These are phyloP conservation scores for Atalantia buxifolia DNA, from an alignment of 345 rosid genomes.

Conservation along the genomic window DNA sequence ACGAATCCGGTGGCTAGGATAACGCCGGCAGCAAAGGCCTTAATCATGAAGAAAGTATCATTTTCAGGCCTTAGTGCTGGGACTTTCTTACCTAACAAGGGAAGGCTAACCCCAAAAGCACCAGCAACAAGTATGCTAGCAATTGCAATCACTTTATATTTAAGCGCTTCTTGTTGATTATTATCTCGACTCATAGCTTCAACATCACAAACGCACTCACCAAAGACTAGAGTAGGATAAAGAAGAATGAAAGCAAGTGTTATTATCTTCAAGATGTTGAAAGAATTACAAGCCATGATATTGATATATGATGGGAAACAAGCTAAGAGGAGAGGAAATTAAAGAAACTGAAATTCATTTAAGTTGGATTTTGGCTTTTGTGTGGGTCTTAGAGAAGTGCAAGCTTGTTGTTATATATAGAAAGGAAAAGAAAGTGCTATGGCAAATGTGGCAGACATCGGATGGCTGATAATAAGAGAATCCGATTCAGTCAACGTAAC, in stretches of 20 bases:
- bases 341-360: too few relatives aligned
- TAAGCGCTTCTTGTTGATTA: slow-evolving; percentile 21
- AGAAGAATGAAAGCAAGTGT: not conserved
- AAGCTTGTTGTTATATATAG: too few relatives aligned
- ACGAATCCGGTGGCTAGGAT: slow-evolving; percentile 61
- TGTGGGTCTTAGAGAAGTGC: too few relatives aligned
- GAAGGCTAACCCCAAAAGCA: slow-evolving; percentile 51
- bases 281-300: not conserved
- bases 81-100: slow-evolving; percentile 35
- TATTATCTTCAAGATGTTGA: not conserved
- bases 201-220: slow-evolving; percentile 28
- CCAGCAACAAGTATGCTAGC: slow-evolving; percentile 54
- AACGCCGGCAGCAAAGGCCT: slow-evolving; percentile 68
- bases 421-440: too few relatives aligned
- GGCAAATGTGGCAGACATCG: too few relatives aligned
- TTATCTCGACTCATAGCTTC: not conserved
- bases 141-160: slow-evolving; percentile 41
- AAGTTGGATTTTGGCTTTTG: too few relatives aligned
- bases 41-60: slow-evolving; percentile 54
- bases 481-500: too few relatives aligned
- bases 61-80: slow-evolving; percentile 47
- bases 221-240: slow-evolving; percentile 13
- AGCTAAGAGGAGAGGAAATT: too few relatives aligned
- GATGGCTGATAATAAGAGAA: too few relatives aligned
- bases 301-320: too few relatives aligned